Evolutionary conservation across 768 basidiomycete genomes (phyloP), one percentile per base, ranked within the genome.

Genomic region (Cubamyces sp.): DNA sequence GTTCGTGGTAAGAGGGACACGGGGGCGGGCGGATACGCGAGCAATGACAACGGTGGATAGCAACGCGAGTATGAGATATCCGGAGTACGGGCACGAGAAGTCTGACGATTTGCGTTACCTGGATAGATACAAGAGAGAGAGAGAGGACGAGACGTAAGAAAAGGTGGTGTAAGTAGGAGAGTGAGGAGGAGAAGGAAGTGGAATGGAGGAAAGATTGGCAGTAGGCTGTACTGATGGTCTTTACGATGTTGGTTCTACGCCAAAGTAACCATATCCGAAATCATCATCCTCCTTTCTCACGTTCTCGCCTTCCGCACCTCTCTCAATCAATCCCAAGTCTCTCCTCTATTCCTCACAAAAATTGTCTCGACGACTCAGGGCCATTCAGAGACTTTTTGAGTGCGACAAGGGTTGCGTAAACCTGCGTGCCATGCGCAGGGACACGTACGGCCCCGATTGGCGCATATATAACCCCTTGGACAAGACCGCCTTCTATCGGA

Each of bases 241-340:
- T 53, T 54, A 61, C 61, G 52, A 65, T 57, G 61, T 59, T 61
- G 53, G 61, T 66, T 62, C 55, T 66, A 66, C 60, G 61, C 60
- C 64, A 60, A 60, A 64, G 57, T 59, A 54, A 60, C 63, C 63
- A 64, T 60, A 64, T 64, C 63, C 63, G 58, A 64, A 50, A 64
- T 64, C 62, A 66, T 64, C 66, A 58, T 54, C 53, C 62, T 53
- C 47, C 48, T 67, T 69, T 69, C 68, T 59, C 68, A 69, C 68
- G 68, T 64, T 40, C 21, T 50, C 16, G 21, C 59, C 62, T 52
- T 52, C 45, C 39, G 3, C 40, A 21, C 45, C 21, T 6, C 51
- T n/a, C 56, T 34, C 7, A 15, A 9, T 16, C 18, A 18, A 15
- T 50, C 34, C n/a, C n/a, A n/a, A n/a, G n/a, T n/a, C 25, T 40